These are phyloP conservation scores for Dactylellina haptotyla DNA, from an alignment of 2,329 filamentous ascomycete species.

Conservation along the genomic window DNA sequence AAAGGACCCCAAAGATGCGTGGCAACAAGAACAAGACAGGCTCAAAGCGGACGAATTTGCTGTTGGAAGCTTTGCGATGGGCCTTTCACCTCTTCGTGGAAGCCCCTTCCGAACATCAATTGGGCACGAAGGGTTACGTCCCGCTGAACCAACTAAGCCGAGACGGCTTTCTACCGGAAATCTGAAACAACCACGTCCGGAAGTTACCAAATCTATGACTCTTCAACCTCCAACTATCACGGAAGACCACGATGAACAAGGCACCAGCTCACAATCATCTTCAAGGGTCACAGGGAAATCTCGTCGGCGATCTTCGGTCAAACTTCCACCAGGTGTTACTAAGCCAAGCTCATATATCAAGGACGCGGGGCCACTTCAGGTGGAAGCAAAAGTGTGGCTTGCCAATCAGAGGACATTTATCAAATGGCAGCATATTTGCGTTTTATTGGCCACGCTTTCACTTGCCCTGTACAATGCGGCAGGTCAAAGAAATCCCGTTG, in stretches of 20 bases:
- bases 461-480: conserved; percentile 90
- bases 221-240: conserved; percentile 57
- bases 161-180: conserved; percentile 64
- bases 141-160: conserved; percentile 73
- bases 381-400: conserved; percentile 98
- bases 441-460: conserved; percentile 84
- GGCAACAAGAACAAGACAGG: conserved; percentile 88
- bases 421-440: conserved; percentile 96
- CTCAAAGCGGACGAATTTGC: conserved; percentile 85
- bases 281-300: conserved; percentile 70
- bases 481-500: conserved; percentile 76
- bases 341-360: conserved; percentile 91
- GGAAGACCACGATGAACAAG: conserved; percentile 60
- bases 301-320: conserved; percentile 40
- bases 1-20: conserved; percentile 87
- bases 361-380: conserved; percentile 87
- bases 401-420: conserved; percentile 98
- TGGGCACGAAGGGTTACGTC: conserved; percentile 61
- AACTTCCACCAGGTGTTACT: conserved; percentile 84
- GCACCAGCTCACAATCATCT: conserved; percentile 61
- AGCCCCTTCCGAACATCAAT: conserved; percentile 41
- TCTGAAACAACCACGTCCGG: conserved; percentile 53
- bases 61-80: conserved; percentile 77
- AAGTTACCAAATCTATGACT: background rate
- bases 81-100: conserved; percentile 67